Evolutionary conservation across 169 alveolate genomes (phyloP).

Genomic region (Plasmodium fragile): DNA sequence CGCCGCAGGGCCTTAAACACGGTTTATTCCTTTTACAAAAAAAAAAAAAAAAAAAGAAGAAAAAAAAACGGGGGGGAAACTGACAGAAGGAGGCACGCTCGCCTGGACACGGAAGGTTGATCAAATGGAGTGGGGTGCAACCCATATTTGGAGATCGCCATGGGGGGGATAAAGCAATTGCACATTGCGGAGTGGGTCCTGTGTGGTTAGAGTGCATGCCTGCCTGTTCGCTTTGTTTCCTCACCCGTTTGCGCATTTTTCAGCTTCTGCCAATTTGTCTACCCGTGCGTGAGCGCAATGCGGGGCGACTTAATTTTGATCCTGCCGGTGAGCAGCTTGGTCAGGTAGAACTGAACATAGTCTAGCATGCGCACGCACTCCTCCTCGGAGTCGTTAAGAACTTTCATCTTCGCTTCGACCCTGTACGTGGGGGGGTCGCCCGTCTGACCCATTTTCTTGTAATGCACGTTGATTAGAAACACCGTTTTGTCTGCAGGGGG

Average conservation of each 20-base stretch:
- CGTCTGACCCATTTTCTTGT: background rate
- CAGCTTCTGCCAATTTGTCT: background rate
- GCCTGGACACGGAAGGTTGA: background rate
- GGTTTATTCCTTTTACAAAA: background rate
- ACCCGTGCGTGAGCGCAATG: background rate
- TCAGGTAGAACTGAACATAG: slow-evolving; percentile 9
- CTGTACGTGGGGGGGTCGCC: background rate
- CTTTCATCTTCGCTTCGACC: slow-evolving; percentile 27
- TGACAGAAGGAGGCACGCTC: background rate
- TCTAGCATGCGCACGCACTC: slow-evolving; percentile 3
- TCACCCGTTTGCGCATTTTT: background rate
- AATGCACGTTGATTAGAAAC: slow-evolving; percentile 19
- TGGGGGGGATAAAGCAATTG: background rate
- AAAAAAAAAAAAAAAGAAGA: background rate
- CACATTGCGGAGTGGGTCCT: background rate
- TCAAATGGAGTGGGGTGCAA: background rate
- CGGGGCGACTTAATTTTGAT: background rate
- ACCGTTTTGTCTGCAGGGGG: slow-evolving; percentile 16
- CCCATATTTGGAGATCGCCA: background rate
- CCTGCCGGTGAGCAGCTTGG: background rate
- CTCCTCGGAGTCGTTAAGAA: slow-evolving; percentile 37
- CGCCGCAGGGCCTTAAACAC: background rate
- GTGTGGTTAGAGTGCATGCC: background rate
- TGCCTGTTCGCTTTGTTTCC: background rate
- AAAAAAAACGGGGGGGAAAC: background rate